phyloP scores from a whole-genome alignment of 2,329 filamentous ascomycete genomes.

The Aspergillus intermedius region DNA sequence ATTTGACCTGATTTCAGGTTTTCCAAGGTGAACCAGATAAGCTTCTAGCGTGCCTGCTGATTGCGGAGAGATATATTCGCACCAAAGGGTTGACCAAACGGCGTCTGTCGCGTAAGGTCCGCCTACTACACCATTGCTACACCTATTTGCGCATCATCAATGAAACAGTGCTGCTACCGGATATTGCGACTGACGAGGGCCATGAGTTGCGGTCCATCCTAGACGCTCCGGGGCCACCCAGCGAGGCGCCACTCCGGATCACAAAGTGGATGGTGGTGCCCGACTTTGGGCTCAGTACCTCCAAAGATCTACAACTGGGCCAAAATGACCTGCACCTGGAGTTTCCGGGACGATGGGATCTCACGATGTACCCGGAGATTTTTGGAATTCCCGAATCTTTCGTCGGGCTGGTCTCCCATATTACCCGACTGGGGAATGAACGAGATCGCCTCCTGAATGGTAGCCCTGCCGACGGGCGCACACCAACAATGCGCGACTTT shows the following conservation, averaged over 20 bases:
- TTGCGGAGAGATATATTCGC: slow-evolving; percentile 41
- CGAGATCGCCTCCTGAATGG: slow-evolving; percentile 27
- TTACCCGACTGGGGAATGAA: slow-evolving; percentile 40
- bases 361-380: slow-evolving; percentile 41
- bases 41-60: slow-evolving; percentile 34
- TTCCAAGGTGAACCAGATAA: slow-evolving; percentile 29
- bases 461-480: not conserved
- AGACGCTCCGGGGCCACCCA: not conserved
- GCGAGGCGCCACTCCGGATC: not conserved
- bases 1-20: slow-evolving; percentile 3
- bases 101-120: slow-evolving; percentile 36
- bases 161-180: slow-evolving; percentile 28
- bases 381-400: slow-evolving; percentile 41
- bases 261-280: not conserved
- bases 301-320: slow-evolving; percentile 34
- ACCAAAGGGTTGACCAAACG: slow-evolving; percentile 30
- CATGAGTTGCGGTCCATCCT: not conserved
- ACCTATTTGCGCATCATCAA: slow-evolving; percentile 42
- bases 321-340: slow-evolving; percentile 43
- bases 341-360: slow-evolving; percentile 33
- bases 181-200: slow-evolving; percentile 20
- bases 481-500: slow-evolving; percentile 24
- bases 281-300: not conserved
- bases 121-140: slow-evolving; percentile 45
- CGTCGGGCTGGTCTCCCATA: slow-evolving; percentile 37